A percentile compares a stretch with the other conserved stretches of the same genome.
These are phyloP conservation scores for Stephania cephalantha DNA, from an alignment of 164 flowering plant species.

Conservation along the genomic window DNA sequence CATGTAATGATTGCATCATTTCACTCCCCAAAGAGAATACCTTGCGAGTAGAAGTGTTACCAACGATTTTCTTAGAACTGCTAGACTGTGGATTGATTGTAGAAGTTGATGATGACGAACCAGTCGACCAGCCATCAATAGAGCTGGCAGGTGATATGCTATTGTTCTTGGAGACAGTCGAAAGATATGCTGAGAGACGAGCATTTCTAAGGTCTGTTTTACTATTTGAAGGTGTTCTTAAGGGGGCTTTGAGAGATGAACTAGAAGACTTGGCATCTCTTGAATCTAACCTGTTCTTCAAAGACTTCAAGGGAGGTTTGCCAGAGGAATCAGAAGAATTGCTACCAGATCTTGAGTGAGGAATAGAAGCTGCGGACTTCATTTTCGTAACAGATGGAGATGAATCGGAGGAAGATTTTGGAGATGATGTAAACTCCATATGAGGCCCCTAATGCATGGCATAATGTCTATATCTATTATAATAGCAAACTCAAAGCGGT, in stretches of 20 bases:
- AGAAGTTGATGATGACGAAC: slow-evolving; percentile 60
- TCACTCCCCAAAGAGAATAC: slow-evolving; percentile 18
- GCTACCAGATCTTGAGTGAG: slow-evolving; percentile 42
- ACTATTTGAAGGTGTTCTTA: slow-evolving; percentile 23
- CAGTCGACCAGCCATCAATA: slow-evolving; percentile 74
- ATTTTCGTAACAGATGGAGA: slow-evolving; percentile 30
- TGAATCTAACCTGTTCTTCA: slow-evolving; percentile 27
- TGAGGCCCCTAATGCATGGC: not conserved
- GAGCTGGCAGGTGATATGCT: slow-evolving; percentile 68
- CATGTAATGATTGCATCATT: slow-evolving; percentile 15
- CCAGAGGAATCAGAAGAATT: slow-evolving; percentile 30
- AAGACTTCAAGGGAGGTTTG: slow-evolving; percentile 26
- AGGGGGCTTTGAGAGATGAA: slow-evolving; percentile 24
- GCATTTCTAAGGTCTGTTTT: slow-evolving; percentile 29
- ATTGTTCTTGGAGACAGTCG: slow-evolving; percentile 32
- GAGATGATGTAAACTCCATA: slow-evolving; percentile 12
- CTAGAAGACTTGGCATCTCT: slow-evolving; percentile 28
- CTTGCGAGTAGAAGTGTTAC: slow-evolving; percentile 19
- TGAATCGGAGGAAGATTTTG: slow-evolving; percentile 32
- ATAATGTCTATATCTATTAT: too few species aligned
- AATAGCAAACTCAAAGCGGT: too few species aligned
- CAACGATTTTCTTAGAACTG: slow-evolving; percentile 28
- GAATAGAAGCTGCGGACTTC: slow-evolving; percentile 32
- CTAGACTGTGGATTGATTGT: slow-evolving; percentile 35
- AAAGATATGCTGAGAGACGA: slow-evolving; percentile 32